Evolutionary conservation across 2,329 filamentous ascomycete genomes (phyloP).

Genomic region (Colletotrichum gloeosporioides): DNA sequence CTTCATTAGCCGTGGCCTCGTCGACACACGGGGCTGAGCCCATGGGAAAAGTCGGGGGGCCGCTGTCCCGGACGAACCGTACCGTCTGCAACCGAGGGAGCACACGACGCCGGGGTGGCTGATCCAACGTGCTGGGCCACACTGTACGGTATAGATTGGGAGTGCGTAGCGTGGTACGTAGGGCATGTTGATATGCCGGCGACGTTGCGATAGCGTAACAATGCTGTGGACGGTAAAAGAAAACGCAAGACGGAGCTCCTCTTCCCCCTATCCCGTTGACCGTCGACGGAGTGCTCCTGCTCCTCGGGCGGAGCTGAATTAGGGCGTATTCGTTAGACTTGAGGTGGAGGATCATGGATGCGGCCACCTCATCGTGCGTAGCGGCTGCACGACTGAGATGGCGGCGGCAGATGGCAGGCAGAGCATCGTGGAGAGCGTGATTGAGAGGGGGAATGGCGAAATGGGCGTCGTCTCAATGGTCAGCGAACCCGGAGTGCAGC

Average conservation of each 20-base stretch:
- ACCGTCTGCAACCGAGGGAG: not conserved
- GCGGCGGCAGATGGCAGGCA: not conserved
- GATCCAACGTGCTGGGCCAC: not conserved
- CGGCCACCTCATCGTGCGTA: constrained; percentile 13
- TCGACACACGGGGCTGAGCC: not conserved
- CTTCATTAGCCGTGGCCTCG: not conserved
- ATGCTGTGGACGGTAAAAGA: not conserved
- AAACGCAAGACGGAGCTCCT: not conserved
- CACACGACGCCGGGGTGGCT: not conserved
- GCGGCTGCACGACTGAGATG: not conserved
- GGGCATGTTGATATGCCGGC: not conserved
- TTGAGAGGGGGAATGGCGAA: constrained; percentile 10
- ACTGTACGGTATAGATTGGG: not conserved
- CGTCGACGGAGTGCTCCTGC: not conserved
- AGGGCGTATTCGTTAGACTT: not conserved
- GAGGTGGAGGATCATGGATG: not conserved
- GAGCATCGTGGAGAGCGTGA: not conserved
- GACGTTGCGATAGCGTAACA: not conserved
- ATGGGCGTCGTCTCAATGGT: not conserved
- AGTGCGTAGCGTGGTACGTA: not conserved
- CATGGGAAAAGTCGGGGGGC: not conserved
- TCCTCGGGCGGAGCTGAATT: not conserved
- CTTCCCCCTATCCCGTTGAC: not conserved
- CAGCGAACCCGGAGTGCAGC: not conserved
- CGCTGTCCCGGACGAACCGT: not conserved